These are phyloP conservation scores for Phytophthora pisi DNA, from an alignment of 352 stramenopile genomes.

Conservation along the genomic window DNA sequence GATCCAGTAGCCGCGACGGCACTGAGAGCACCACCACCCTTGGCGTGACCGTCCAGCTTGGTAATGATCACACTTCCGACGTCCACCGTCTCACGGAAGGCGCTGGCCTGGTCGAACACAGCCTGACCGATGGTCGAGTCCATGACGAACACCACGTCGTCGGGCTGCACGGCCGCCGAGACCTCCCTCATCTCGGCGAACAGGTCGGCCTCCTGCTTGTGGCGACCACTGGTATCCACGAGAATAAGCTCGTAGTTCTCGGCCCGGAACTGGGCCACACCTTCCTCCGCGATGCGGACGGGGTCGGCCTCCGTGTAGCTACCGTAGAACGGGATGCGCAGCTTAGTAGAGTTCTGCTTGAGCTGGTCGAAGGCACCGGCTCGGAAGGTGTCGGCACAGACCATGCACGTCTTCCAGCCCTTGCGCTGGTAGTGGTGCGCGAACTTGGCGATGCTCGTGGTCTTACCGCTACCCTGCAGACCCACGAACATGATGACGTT, in stretches of 20 bases:
- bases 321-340: conserved; percentile 98
- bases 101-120: conserved; percentile 96
- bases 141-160: conserved; percentile 99
- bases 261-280: conserved; percentile 95
- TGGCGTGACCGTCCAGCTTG: conserved; percentile 99
- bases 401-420: conserved; percentile 99
- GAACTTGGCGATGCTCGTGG: conserved; percentile 99
- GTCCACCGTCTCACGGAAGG: conserved; percentile 95
- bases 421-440: conserved; percentile 98
- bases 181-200: conserved; percentile 99
- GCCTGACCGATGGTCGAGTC: conserved; percentile 99
- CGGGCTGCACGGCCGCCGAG: conserved; percentile 92
- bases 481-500: conserved; percentile 96
- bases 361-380: conserved; percentile 99
- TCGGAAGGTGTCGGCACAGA: conserved; percentile 99
- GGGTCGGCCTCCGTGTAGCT: conserved; percentile 98
- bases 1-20: conserved; percentile 97
- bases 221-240: conserved; percentile 98
- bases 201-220: conserved; percentile 98
- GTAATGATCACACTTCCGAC: conserved; percentile 99
- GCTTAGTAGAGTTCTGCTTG: conserved; percentile 99
- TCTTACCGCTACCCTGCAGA: conserved; percentile 97
- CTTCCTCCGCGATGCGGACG: conserved; percentile 97
- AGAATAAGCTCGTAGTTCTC: conserved; percentile 99
- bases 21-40: conserved; percentile 97